Conservation (phyloP, 352 stramenopile genomes). For the Paralagenidium karlingii region DNA sequence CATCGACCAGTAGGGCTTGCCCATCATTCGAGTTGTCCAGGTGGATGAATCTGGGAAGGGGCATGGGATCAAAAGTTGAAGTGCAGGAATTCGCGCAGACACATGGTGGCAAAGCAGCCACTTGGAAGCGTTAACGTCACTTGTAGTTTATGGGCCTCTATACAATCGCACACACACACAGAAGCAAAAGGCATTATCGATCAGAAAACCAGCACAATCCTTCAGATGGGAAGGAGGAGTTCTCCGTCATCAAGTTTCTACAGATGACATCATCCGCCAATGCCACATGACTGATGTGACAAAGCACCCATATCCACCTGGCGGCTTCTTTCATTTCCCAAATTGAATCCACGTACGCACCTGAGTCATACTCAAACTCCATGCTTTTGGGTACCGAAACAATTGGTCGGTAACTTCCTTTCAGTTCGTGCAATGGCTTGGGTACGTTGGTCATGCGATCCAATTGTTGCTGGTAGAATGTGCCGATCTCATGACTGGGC, state of each 20-base stretch:
- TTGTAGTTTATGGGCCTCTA: constrained; percentile 6
- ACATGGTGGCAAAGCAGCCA: constrained; percentile 72
- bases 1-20: too few species aligned
- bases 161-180: constrained; percentile 2
- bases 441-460: constrained; percentile 32
- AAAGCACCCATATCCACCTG: too few species aligned
- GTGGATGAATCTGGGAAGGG: too few species aligned
- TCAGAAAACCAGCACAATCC: too few species aligned
- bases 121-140: constrained; percentile 42
- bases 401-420: constrained; percentile 44
- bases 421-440: constrained; percentile 20
- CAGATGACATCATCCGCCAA: constrained; percentile 8
- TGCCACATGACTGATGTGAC: too few species aligned
- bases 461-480: constrained; percentile 15
- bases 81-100: constrained; percentile 48
- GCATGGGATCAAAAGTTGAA: constrained; percentile 44
- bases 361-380: too few species aligned
- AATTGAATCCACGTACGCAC: too few species aligned
- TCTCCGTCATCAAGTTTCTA: constrained; percentile 2
- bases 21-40: too few species aligned
- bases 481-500: constrained; percentile 28
- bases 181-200: not conserved
- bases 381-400: constrained; percentile 28
- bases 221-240: too few species aligned
- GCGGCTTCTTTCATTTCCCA: too few species aligned